A percentile compares a stretch with the other conserved stretches of the same genome.
phyloP scores from a whole-genome alignment of 2,329 filamentous ascomycete species.

The Lachnellula arida region DNA sequence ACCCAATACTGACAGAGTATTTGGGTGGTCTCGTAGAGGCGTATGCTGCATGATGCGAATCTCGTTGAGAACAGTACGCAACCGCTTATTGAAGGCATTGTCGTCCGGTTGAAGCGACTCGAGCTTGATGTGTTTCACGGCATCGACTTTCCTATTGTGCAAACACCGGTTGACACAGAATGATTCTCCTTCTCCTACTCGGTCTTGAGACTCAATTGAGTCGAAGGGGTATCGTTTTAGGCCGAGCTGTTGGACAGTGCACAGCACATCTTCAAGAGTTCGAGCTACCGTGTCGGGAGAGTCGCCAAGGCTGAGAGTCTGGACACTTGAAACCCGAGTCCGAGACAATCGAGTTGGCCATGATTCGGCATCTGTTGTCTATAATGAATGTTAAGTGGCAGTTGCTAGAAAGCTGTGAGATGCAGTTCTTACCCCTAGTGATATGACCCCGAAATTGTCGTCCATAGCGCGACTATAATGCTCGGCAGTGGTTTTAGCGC shows the following conservation, averaged over 20 bases:
- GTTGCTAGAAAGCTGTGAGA: too few species aligned
- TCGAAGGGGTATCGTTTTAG: neutral
- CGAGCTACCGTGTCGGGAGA: neutral
- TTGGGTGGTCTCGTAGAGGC: neutral
- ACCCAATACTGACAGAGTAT: neutral
- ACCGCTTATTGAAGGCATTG: neutral
- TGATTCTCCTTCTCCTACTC: neutral
- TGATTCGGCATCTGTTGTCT: too few species aligned
- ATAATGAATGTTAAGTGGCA: too few species aligned
- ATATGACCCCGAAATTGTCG: too few species aligned
- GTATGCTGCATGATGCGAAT: neutral
- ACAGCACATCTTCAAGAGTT: neutral
- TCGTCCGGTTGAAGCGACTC: neutral
- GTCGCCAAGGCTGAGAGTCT: neutral
- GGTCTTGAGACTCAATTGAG: neutral
- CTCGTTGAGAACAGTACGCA: neutral
- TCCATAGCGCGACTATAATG: too few species aligned
- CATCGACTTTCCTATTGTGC: neutral
- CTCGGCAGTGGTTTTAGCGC: too few species aligned
- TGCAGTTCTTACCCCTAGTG: too few species aligned
- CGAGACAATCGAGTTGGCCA: neutral
- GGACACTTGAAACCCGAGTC: neutral
- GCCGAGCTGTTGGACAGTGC: neutral
- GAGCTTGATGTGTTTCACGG: neutral
- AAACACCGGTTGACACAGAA: neutral